These are phyloP conservation scores for Diplodia intermedia DNA, from an alignment of 2,329 filamentous ascomycete species.

Conservation along the genomic window DNA sequence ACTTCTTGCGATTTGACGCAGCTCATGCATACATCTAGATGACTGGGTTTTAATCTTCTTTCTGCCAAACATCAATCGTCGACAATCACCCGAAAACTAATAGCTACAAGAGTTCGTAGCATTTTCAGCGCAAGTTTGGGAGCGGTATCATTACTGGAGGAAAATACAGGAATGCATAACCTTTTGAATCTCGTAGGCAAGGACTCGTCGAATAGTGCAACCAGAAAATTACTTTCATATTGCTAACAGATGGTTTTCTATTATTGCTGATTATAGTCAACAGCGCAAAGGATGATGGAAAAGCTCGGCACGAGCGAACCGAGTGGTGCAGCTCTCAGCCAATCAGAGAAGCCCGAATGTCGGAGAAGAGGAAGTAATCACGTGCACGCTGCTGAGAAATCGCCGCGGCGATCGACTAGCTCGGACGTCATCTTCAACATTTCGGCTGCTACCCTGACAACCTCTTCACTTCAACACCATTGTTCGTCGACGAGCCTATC, in stretches of 20 bases:
- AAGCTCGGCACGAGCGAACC: neutral
- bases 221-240: neutral
- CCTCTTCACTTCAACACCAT: constrained; percentile 4
- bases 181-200: no score
- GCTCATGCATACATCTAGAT: no score
- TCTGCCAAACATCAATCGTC: no score
- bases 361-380: constrained; percentile 17
- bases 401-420: constrained; percentile 6
- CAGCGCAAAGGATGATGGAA: neutral
- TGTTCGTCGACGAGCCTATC: neutral
- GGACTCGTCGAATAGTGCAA: no score
- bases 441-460: constrained; percentile 7
- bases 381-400: constrained; percentile 31
- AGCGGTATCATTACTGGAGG: no score
- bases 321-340: neutral
- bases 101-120: no score
- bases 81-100: no score
- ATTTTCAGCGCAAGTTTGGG: no score
- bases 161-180: no score
- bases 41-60: no score
- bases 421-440: constrained; percentile 22
- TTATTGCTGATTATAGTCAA: neutral
- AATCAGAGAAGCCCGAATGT: constrained; percentile 16
- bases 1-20: no score
- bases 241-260: neutral